Conservation (phyloP, 345 rosid species). For the Camelina laxa region DNA sequence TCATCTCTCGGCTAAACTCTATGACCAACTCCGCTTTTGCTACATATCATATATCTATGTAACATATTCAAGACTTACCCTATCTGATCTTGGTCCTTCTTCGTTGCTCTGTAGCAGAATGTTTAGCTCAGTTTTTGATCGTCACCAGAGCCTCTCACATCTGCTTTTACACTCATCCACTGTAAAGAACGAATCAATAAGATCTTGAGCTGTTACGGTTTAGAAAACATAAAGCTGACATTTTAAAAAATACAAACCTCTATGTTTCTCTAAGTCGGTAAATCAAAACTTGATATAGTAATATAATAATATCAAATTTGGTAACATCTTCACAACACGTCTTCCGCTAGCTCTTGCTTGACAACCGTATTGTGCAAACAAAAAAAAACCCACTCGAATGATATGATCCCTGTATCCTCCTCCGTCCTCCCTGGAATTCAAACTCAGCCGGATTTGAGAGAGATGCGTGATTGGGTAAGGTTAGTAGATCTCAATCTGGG, state of each 20-base stretch:
- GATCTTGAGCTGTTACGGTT: constrained; percentile 10
- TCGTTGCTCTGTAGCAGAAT: constrained; percentile 97
- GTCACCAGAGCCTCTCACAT: constrained; percentile 55
- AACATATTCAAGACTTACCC: constrained; percentile 55
- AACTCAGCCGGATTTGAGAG: too few relatives aligned
- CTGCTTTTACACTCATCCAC: constrained; percentile 71
- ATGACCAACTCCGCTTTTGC: not conserved
- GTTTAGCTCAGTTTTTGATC: constrained; percentile 86
- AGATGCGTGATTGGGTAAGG: too few relatives aligned
- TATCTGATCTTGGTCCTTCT: constrained; percentile 97
- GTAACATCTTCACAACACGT: too few relatives aligned
- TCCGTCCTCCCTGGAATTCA: too few relatives aligned
- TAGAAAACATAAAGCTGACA: not conserved
- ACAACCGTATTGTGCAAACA: too few relatives aligned
- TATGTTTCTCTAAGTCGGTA: constrained; percentile 12
- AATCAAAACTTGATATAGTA: too few relatives aligned
- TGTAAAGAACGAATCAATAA: constrained; percentile 33
- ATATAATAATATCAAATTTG: too few relatives aligned
- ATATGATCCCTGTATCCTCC: too few relatives aligned
- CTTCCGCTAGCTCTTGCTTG: too few relatives aligned
- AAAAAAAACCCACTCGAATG: too few relatives aligned
- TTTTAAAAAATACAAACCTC: constrained; percentile 48
- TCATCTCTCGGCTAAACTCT: not conserved
- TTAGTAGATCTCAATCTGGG: too few relatives aligned
- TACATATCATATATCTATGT: not conserved